phyloP scores from a whole-genome alignment of 306 rosid species.

The Lagenaria siceraria region DNA sequence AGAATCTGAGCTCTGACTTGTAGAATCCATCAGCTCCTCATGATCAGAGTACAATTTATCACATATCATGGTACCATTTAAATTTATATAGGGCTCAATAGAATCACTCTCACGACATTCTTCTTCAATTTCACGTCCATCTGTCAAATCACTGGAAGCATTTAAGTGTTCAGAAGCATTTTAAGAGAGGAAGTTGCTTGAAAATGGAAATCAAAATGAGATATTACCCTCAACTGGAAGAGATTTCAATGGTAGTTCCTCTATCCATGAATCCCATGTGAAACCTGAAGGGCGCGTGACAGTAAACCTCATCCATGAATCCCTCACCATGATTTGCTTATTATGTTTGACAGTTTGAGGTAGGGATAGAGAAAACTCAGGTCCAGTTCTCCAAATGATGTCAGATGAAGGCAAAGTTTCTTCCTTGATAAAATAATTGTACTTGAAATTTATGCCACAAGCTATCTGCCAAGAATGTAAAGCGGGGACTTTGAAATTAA shows the following conservation, averaged over 20 bases:
- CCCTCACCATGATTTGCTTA: conserved; percentile 45
- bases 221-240: conserved; percentile 50
- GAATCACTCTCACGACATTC: conserved; percentile 32
- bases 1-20: conserved; percentile 25
- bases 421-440: conserved; percentile 68
- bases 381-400: conserved; percentile 85
- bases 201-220: conserved; percentile 17
- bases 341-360: conserved; percentile 33
- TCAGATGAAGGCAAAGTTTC: conserved; percentile 40
- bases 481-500: neutral
- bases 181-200: conserved; percentile 22
- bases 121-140: conserved; percentile 38
- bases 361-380: conserved; percentile 70
- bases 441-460: conserved; percentile 60
- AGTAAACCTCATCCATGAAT: conserved; percentile 65
- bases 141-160: conserved; percentile 99
- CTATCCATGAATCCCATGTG: conserved; percentile 39
- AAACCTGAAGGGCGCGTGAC: conserved; percentile 25
- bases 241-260: conserved; percentile 54
- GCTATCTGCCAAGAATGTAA: conserved; percentile 43
- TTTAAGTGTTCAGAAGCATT: conserved; percentile 97
- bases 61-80: conserved; percentile 19
- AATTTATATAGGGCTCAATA: conserved; percentile 19
- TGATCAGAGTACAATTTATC: conserved; percentile 26
- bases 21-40: conserved; percentile 17